These are phyloP conservation scores for Solanum arcanum DNA, from an alignment of 257 asterid genomes.

Conservation along the genomic window DNA sequence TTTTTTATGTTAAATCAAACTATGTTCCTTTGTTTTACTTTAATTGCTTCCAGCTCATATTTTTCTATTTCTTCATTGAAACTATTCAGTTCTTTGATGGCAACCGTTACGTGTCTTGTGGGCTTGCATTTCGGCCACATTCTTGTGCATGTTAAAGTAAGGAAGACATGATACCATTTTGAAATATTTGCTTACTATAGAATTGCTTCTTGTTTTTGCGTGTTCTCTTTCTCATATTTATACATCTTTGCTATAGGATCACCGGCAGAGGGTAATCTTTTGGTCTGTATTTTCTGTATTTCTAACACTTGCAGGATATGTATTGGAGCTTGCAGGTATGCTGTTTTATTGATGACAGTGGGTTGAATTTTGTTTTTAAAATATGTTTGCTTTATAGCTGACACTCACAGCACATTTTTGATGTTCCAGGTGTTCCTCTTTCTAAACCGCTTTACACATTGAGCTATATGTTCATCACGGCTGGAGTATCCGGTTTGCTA, in stretches of 20 bases:
- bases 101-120: constrained; percentile 66
- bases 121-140: constrained; percentile 89
- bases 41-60: background rate
- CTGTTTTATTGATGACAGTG: background rate
- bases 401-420: background rate
- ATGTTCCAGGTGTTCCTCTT: constrained; percentile 58
- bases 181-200: background rate
- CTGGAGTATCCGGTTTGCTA: constrained; percentile 73
- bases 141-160: constrained; percentile 67
- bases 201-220: constrained; percentile 1
- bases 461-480: constrained; percentile 74
- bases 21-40: background rate
- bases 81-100: constrained; percentile 70
- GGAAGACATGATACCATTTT: constrained; percentile 2
- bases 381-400: background rate
- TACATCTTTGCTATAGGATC: constrained; percentile 32
- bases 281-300: constrained; percentile 63
- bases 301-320: constrained; percentile 43
- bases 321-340: constrained; percentile 41
- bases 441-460: constrained; percentile 79
- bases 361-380: background rate
- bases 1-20: background rate
- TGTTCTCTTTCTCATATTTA: background rate
- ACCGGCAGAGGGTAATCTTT: constrained; percentile 36
- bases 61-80: constrained; percentile 9